Conservation (phyloP, 371 early-diverging fungal genomes). For the Mortierella sp. region DNA sequence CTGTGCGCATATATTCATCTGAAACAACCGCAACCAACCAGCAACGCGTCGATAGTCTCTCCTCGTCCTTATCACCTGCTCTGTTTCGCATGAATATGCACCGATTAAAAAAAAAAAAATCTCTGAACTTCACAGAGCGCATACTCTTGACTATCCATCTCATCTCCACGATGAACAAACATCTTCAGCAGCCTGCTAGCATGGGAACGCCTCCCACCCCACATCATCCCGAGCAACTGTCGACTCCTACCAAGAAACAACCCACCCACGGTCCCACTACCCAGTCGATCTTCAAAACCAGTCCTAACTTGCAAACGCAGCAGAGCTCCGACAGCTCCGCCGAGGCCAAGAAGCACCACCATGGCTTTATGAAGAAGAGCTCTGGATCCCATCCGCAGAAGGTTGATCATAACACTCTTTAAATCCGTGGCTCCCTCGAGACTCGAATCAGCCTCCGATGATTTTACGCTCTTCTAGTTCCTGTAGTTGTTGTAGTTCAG, state of each 20-base stretch:
- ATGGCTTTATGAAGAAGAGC: conserved; percentile 5
- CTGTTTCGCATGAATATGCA: no score
- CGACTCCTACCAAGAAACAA: not conserved
- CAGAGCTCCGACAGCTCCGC: conserved; percentile 20
- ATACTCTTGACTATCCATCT: not conserved
- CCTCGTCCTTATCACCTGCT: no score
- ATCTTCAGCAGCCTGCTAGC: conserved; percentile 26
- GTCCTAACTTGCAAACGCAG: conserved; percentile 17
- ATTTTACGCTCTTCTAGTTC: no score
- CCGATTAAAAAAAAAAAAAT: no score
- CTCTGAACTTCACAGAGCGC: no score
- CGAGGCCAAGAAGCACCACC: conserved; percentile 6
- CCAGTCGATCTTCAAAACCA: conserved; percentile 31
- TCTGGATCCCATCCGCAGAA: conserved; percentile 20
- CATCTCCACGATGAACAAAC: conserved; percentile 23
- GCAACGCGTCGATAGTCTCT: no score
- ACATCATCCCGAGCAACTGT: conserved; percentile 18
- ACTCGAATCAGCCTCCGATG: no score
- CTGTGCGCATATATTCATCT: no score
- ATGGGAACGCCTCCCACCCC: conserved; percentile 5
- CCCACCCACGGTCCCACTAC: conserved; percentile 24
- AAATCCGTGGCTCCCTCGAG: no score
- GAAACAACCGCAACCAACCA: no score
- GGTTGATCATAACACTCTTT: no score
- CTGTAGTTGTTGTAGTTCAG: no score